These are phyloP conservation scores for Singerocomus inundabilis DNA, from an alignment of 1,284 basidiomycete species.

Conservation along the genomic window DNA sequence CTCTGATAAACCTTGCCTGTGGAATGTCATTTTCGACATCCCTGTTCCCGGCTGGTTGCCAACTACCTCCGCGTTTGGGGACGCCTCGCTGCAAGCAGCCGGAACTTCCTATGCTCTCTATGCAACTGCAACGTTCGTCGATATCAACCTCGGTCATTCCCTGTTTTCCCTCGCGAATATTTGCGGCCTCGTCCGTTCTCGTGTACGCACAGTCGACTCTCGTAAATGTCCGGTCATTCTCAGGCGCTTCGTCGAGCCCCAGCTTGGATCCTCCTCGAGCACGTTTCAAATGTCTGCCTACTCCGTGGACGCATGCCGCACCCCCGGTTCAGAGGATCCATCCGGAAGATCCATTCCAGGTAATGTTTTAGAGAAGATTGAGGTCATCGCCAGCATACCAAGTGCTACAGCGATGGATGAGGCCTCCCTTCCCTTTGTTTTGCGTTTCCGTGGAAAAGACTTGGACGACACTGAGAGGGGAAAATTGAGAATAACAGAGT, in stretches of 20 bases:
- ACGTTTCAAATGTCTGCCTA: slow-evolving; percentile 27
- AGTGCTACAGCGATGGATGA: slow-evolving; percentile 48
- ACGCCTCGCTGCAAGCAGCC: slow-evolving; percentile 36
- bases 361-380: slow-evolving; percentile 57
- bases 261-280: slow-evolving; percentile 27
- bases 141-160: slow-evolving; percentile 40
- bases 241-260: slow-evolving; percentile 45
- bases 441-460: slow-evolving; percentile 59
- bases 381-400: slow-evolving; percentile 61
- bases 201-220: slow-evolving; percentile 38
- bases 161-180: slow-evolving; percentile 46
- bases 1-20: slow-evolving; percentile 49
- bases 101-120: slow-evolving; percentile 67
- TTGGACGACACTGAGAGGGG: slow-evolving; percentile 46
- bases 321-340: slow-evolving; percentile 6
- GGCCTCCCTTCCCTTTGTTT: slow-evolving; percentile 46
- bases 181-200: slow-evolving; percentile 48
- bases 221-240: slow-evolving; percentile 39
- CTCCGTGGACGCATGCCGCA: slow-evolving; percentile 25
- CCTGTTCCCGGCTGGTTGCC: slow-evolving; percentile 79
- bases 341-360: slow-evolving; percentile 40
- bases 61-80: slow-evolving; percentile 48
- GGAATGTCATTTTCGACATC: slow-evolving; percentile 72
- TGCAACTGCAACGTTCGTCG: slow-evolving; percentile 58
- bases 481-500: slow-evolving; percentile 52